These are phyloP conservation scores for Platanus orientalis DNA, from an alignment of 164 flowering plant species.

Conservation along the genomic window DNA sequence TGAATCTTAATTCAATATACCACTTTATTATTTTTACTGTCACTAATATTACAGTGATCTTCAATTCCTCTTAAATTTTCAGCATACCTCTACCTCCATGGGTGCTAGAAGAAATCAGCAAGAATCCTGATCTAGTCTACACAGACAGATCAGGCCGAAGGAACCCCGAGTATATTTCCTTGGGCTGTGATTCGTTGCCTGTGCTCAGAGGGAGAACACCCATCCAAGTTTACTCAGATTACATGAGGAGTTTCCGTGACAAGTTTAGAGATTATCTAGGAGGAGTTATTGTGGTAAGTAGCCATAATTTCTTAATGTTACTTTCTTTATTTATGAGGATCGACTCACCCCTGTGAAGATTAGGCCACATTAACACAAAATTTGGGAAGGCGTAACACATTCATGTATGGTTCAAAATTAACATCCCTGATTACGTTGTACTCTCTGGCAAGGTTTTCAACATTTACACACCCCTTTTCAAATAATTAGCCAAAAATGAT, in stretches of 20 bases:
- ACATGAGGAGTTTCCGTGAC: conserved; percentile 85
- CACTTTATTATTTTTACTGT: too few species aligned
- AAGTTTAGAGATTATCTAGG: conserved; percentile 75
- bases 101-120: conserved; percentile 74
- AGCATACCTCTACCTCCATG: conserved; percentile 92
- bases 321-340: neutral
- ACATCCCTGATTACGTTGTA: too few species aligned
- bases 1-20: too few species aligned
- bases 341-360: too few species aligned
- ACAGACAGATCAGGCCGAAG: conserved; percentile 94
- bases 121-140: conserved; percentile 78
- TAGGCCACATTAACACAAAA: too few species aligned
- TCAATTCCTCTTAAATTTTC: conserved; percentile 6
- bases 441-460: too few species aligned
- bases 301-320: neutral
- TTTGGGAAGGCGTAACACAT: too few species aligned
- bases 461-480: too few species aligned
- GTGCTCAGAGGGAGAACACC: conserved; percentile 83
- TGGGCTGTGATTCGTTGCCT: conserved; percentile 87
- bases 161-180: conserved; percentile 74
- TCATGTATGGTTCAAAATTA: too few species aligned
- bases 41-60: too few species aligned
- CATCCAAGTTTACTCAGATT: conserved; percentile 79
- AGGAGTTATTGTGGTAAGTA: conserved; percentile 76
- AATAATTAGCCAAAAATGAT: too few species aligned